Evolutionary conservation across 1,284 basidiomycete genomes (phyloP), one percentile per base, ranked within the genome.

Genomic region (Exsudoporus floridanus): DNA sequence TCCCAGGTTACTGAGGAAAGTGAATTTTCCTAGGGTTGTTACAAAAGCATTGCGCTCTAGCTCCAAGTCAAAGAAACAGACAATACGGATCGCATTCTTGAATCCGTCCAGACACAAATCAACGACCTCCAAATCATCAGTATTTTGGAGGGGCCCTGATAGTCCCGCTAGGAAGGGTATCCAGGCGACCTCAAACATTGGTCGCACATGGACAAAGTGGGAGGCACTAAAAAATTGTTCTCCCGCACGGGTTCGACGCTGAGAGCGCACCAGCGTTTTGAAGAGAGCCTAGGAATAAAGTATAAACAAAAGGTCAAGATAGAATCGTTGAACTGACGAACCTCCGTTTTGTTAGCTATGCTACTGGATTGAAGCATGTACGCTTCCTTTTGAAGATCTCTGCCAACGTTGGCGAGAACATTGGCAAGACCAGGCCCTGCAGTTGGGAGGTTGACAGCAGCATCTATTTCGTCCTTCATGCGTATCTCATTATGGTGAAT

Each of bases 171-270:
- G 79, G 71, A 97, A 93, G 2, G 95, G 86, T 75, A 98, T 97
- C 95, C 95, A 98, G 13, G 93, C 94, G 18, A 97, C 93, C 71
- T 98, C 94, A 63, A 98, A 97, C 95, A 98, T 98, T 36, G 94
- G 94, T 31, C 86, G 82, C 53, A 97, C 94, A 68, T 98, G 95
- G 56, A 97, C 84, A 58, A 94, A 92, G 64, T 97, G 91, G 0
- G 93, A 96, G 0, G 95, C 95, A 60, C 90, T 92, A 74, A 94
- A 96, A 74, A 92, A 98, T 57, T 94, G 89, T 59, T 95, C 92
- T 30, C 77, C 82, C 9, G 76, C 73, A 66, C 82, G 85, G 2
- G 86, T 84, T 63, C 89, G 89, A 18, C 91, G 82, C 68, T 96
- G 93, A 19, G 91, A 83, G 30, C 90, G 85, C 76, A 94, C 90